These are phyloP conservation scores for Kwoniella bestiolae DNA, from an alignment of 768 basidiomycete genomes.

Conservation along the genomic window DNA sequence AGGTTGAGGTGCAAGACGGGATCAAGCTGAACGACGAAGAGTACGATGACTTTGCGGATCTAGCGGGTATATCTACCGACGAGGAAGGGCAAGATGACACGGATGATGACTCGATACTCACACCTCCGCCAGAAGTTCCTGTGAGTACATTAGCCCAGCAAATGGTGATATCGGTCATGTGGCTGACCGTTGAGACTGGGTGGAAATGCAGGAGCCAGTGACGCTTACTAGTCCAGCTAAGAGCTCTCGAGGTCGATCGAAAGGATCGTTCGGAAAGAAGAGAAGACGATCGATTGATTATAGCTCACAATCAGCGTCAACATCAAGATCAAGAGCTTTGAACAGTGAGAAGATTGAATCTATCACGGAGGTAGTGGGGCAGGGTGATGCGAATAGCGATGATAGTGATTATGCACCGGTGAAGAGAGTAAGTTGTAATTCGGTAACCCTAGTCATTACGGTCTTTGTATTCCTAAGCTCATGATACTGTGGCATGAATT, in stretches of 20 bases:
- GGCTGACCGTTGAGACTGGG: not conserved
- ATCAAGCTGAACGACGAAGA: not conserved
- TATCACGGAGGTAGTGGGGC: not conserved
- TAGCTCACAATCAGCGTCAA: not conserved
- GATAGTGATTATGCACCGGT: not conserved
- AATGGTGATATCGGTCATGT: not conserved
- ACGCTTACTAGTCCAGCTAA: no score
- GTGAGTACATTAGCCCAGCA: not conserved
- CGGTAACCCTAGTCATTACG: no score
- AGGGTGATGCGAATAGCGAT: not conserved
- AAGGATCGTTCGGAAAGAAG: not conserved
- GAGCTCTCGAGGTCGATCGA: not conserved
- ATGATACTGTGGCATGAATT: no score
- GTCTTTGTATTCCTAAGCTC: no score
- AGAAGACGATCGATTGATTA: not conserved
- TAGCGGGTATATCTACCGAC: constrained; percentile 3
- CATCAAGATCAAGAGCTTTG: not conserved
- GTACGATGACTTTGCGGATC: constrained; percentile 3
- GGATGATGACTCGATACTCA: not conserved
- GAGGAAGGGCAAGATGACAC: constrained; percentile 1
- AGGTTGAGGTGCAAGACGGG: no score
- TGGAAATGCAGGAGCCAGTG: no score
- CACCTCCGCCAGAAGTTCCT: not conserved
- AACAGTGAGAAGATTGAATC: not conserved
- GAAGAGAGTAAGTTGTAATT: not conserved